Percentiles rank a stretch among this genome's conserved stretches.
phyloP scores from a whole-genome alignment of 2,329 filamentous ascomycete species.

The Dactylellina parvicollis region DNA sequence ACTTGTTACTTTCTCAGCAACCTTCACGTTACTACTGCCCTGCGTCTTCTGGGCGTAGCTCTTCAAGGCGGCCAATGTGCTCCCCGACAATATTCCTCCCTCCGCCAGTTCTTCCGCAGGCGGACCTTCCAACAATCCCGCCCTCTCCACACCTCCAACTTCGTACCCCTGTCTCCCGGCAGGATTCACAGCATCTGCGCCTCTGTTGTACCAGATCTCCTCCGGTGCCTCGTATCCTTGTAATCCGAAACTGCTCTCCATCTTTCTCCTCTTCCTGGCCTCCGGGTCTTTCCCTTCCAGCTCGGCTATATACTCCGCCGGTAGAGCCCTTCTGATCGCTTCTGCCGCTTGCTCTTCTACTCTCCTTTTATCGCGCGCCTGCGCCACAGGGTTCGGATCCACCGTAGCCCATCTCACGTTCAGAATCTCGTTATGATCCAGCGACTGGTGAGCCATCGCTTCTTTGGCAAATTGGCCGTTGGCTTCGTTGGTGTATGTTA shows the following conservation, averaged over 20 bases:
- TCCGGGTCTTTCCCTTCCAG: constrained; percentile 91
- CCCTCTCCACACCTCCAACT: constrained; percentile 62
- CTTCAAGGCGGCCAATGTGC: constrained; percentile 81
- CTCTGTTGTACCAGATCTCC: constrained; percentile 88
- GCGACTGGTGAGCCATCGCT: constrained; percentile 91
- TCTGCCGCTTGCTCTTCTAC: constrained; percentile 97
- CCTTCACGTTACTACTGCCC: constrained; percentile 60
- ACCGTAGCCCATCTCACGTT: constrained; percentile 98
- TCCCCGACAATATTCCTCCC: constrained; percentile 80
- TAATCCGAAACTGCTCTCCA: constrained; percentile 87
- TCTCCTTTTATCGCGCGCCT: constrained; percentile 85
- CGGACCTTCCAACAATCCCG: constrained; percentile 61
- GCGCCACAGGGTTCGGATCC: constrained; percentile 93
- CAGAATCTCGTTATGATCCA: constrained; percentile 90
- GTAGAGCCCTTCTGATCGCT: constrained; percentile 85
- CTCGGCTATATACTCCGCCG: constrained; percentile 89
- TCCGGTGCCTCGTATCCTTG: constrained; percentile 94
- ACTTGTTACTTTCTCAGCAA: constrained; percentile 66
- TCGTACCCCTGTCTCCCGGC: constrained; percentile 69
- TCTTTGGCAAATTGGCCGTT: constrained; percentile 92
- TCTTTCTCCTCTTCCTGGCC: constrained; percentile 84
- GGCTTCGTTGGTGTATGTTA: constrained; percentile 91
- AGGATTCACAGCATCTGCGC: constrained; percentile 74
- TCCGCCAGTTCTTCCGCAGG: constrained; percentile 61
- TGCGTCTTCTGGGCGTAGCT: constrained; percentile 63